A percentile compares a stretch with the other conserved stretches of the same genome.
phyloP scores from a whole-genome alignment of 2,329 filamentous ascomycete species.

The Triangularia verruculosa region DNA sequence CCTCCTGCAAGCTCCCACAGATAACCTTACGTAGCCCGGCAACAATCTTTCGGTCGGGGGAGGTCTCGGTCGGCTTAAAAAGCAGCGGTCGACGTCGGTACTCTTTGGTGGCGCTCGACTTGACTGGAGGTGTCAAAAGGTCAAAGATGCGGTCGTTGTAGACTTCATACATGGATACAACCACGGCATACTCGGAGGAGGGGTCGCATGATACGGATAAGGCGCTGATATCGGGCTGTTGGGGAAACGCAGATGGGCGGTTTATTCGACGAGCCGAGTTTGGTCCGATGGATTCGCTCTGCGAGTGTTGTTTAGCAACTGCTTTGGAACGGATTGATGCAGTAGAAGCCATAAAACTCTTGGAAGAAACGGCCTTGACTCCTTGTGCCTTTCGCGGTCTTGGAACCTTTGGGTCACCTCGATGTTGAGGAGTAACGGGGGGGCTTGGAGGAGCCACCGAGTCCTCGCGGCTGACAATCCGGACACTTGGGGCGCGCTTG shows the following conservation, averaged over 20 bases:
- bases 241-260: slow-evolving; percentile 68
- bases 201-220: slow-evolving; percentile 65
- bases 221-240: slow-evolving; percentile 69
- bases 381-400: background rate
- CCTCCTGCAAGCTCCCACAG: slow-evolving; percentile 77
- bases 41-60: slow-evolving; percentile 89
- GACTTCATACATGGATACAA: slow-evolving; percentile 98
- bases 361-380: slow-evolving; percentile 16
- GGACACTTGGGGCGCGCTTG: slow-evolving; percentile 42
- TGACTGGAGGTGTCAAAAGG: slow-evolving; percentile 66
- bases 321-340: slow-evolving; percentile 44
- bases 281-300: slow-evolving; percentile 49
- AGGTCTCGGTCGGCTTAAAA: slow-evolving; percentile 88
- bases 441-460: slow-evolving; percentile 22
- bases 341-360: slow-evolving; percentile 45
- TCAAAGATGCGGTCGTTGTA: slow-evolving; percentile 99
- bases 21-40: slow-evolving; percentile 88
- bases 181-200: slow-evolving; percentile 76
- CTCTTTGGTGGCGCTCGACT: slow-evolving; percentile 63
- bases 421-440: background rate
- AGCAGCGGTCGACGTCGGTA: slow-evolving; percentile 74
- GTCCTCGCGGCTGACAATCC: slow-evolving; percentile 40
- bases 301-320: slow-evolving; percentile 44
- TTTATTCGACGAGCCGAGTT: slow-evolving; percentile 61
- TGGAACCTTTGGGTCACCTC: background rate